Conservation (phyloP, 1,284 basidiomycete species). For the Cutaneotrichosporon sp. region DNA sequence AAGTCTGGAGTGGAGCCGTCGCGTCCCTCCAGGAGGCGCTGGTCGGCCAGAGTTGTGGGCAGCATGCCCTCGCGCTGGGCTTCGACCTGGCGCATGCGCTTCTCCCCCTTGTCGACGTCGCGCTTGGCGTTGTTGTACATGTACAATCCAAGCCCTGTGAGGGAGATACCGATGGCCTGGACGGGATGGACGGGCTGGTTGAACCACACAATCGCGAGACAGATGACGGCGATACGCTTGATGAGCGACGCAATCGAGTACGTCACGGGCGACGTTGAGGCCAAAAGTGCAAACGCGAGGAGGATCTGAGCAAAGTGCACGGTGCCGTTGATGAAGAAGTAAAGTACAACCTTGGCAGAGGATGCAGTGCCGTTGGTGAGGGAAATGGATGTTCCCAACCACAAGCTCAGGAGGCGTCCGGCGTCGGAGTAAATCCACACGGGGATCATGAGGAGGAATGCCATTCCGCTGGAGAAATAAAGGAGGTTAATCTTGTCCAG, state of each 20-base stretch:
- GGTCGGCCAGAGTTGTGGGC: slow-evolving; percentile 37
- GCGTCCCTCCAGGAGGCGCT: slow-evolving; percentile 33
- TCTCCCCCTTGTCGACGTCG: slow-evolving; percentile 89
- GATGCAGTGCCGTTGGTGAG: not conserved
- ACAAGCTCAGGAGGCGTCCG: slow-evolving; percentile 56
- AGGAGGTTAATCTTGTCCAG: slow-evolving; percentile 96
- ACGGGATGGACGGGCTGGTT: slow-evolving; percentile 76
- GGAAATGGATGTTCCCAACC: slow-evolving; percentile 21
- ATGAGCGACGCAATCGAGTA: slow-evolving; percentile 97
- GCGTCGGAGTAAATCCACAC: slow-evolving; percentile 87
- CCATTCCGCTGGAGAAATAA: slow-evolving; percentile 90
- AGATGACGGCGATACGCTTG: slow-evolving; percentile 97
- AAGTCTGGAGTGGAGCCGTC: not conserved
- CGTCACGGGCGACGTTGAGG: slow-evolving; percentile 94
- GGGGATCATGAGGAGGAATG: slow-evolving; percentile 90
- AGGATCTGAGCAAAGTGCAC: slow-evolving; percentile 97
- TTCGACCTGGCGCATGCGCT: slow-evolving; percentile 76
- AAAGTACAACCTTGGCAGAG: slow-evolving; percentile 52
- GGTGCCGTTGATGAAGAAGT: slow-evolving; percentile 86
- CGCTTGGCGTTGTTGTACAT: slow-evolving; percentile 94
- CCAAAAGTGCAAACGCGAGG: slow-evolving; percentile 92
- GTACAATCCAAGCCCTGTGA: slow-evolving; percentile 88
- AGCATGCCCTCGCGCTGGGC: slow-evolving; percentile 52
- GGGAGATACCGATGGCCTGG: slow-evolving; percentile 76
- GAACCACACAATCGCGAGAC: slow-evolving; percentile 97